Evolutionary conservation across 2,329 filamentous ascomycete genomes (phyloP), one percentile per base, ranked within the genome.

Genomic region (Thelonectria olida): DNA sequence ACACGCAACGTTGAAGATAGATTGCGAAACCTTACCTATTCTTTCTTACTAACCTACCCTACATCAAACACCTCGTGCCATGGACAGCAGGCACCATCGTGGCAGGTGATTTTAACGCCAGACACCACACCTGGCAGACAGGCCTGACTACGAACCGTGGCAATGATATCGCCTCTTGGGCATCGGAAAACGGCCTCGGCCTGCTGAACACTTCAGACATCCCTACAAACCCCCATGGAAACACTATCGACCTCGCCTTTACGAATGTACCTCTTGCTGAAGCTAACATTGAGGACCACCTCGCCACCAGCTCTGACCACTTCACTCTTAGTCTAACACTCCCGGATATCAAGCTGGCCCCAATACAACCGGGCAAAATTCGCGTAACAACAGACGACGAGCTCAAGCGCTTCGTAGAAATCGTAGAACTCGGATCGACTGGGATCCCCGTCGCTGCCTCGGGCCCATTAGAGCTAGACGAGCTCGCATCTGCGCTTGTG

Each of bases 191-290:
- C 41, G 50, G 50, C 15, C 57, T 63, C 10, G 42, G 27, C 34
- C 59, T 67, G 8, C 51, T 65, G n/a, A 67, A 67, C 42, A 39
- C 28, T 17, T 34, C 50, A 17, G 62, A 60, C 45, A 50, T 60
- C 23, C 65, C 65, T 13, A 67, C 62, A 38, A 67, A 65, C 58
- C 59, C 50, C 12, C 59, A 67, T 51, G 58, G 62, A 13, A 66
- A 66, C 48, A 66, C 63, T n/a, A 63, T 66, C 31, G 58, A 64
- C 50, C 62, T 67, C 7, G 60, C 58, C 42, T 65, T 67, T 42
- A 31, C 55, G 7, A 65, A 67, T 44, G 48, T 67, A 22, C 25
- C 54, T 20, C 38, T 62, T 12, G 55, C 63, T 20, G 50, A 64
- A 31, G 61, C 53, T 12, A 51, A 39, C 15, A 23, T 67, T 44